phyloP scores from a whole-genome alignment of 108 stramenopile species.

The Tribonema minus region DNA sequence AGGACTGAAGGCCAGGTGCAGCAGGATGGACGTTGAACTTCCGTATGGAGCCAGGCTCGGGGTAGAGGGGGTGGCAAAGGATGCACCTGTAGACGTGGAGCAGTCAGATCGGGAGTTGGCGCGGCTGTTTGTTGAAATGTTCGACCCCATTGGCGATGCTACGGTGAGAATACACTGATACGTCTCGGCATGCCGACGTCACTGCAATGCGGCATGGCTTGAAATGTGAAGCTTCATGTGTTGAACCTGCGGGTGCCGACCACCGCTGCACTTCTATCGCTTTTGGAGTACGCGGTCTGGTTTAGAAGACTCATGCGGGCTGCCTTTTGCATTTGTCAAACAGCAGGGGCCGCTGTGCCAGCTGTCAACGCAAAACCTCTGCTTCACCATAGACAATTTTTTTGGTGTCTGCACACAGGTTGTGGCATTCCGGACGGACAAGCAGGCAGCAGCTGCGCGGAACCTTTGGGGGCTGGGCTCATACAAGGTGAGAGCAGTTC shows the following conservation, averaged over 20 bases:
- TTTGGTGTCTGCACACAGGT: neutral
- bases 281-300: too few relatives aligned
- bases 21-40: conserved; percentile 37
- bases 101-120: conserved; percentile 30
- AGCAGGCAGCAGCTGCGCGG: conserved; percentile 7
- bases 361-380: too few relatives aligned
- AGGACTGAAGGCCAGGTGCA: conserved; percentile 9
- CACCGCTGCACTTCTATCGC: too few relatives aligned
- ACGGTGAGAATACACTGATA: conserved; percentile 17
- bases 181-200: too few relatives aligned
- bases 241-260: too few relatives aligned
- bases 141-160: conserved; percentile 34
- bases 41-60: conserved; percentile 26
- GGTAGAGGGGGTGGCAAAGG: neutral
- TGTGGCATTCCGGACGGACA: conserved; percentile 30
- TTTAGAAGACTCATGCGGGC: too few relatives aligned
- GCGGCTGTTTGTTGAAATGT: conserved; percentile 39
- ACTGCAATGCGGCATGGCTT: too few relatives aligned
- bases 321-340: too few relatives aligned
- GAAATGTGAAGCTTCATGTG: too few relatives aligned
- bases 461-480: conserved; percentile 20
- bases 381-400: too few relatives aligned
- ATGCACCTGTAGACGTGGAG: conserved; percentile 15
- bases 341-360: too few relatives aligned
- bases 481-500: too few relatives aligned